phyloP scores from a whole-genome alignment of 2,329 filamentous ascomycete species.

The Coniochaeta prunicola region DNA sequence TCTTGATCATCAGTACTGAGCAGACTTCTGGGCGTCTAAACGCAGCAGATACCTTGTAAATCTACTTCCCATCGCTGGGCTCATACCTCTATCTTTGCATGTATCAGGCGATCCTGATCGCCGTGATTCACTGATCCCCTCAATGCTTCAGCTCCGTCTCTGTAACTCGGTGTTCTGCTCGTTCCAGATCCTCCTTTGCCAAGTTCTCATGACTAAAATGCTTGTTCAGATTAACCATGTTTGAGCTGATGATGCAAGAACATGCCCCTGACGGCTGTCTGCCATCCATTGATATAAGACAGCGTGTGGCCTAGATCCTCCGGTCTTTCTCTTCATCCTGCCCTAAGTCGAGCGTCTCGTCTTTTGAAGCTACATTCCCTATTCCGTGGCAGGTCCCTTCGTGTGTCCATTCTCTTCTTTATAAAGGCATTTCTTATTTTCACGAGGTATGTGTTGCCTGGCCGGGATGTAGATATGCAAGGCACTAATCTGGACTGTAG shows the following conservation, averaged over 20 bases:
- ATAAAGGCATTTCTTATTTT: neutral
- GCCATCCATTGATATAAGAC: neutral
- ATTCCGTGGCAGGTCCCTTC: neutral
- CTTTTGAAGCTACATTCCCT: neutral
- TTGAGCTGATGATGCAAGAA: neutral
- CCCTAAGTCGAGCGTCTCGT: neutral
- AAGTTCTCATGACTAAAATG: neutral
- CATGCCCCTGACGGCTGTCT: neutral
- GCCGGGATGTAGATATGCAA: neutral
- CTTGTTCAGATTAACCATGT: neutral
- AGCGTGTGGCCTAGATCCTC: neutral
- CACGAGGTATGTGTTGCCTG: neutral
- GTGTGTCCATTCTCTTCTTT: neutral
- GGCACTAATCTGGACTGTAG: neutral
- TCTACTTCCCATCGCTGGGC: neutral
- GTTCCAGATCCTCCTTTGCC: neutral
- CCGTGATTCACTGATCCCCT: neutral
- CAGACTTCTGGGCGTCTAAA: neutral
- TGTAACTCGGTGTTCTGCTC: neutral
- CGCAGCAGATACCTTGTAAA: neutral
- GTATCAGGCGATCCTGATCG: conserved; percentile 1
- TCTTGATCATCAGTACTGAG: neutral
- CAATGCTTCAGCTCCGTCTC: neutral
- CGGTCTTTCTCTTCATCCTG: neutral
- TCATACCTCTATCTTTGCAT: neutral